Conservation (phyloP, 2,329 filamentous ascomycete genomes). For the Penicillium brevicompactum region DNA sequence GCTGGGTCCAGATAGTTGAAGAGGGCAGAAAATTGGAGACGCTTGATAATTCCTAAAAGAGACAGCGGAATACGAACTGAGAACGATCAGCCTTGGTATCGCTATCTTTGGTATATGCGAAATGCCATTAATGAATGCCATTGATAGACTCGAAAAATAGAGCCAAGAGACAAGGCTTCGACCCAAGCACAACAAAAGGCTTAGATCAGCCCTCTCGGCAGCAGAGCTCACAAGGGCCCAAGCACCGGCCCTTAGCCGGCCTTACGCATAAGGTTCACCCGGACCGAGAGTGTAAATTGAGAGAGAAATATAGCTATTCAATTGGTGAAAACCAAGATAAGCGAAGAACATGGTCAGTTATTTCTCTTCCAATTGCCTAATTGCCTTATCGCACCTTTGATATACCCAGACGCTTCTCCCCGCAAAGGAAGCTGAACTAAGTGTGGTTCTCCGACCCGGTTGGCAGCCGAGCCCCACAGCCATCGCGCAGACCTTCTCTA, state of each 20-base stretch:
- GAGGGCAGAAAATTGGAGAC: neutral
- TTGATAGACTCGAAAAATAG: no score
- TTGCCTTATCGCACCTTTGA: neutral
- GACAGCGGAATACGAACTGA: neutral
- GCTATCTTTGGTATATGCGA: no score
- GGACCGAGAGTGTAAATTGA: neutral
- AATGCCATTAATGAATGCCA: no score
- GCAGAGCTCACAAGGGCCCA: neutral
- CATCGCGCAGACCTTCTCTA: constrained; percentile 32
- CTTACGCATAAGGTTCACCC: neutral
- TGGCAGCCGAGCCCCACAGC: constrained; percentile 15
- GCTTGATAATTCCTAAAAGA: neutral
- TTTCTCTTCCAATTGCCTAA: neutral
- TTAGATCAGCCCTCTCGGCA: neutral
- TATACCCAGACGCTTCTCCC: constrained; percentile 2
- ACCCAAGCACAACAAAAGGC: neutral
- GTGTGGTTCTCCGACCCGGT: constrained; percentile 3
- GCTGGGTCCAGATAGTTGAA: neutral
- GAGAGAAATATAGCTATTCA: neutral
- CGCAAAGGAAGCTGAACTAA: constrained; percentile 24
- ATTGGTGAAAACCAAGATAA: neutral
- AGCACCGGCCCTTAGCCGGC: neutral
- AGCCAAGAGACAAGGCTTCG: neutral
- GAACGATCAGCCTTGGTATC: no score
- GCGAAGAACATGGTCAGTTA: neutral